Evolutionary conservation across 805 yeast species (phyloP).

Genomic region (Zygotorulaspora sp.): DNA sequence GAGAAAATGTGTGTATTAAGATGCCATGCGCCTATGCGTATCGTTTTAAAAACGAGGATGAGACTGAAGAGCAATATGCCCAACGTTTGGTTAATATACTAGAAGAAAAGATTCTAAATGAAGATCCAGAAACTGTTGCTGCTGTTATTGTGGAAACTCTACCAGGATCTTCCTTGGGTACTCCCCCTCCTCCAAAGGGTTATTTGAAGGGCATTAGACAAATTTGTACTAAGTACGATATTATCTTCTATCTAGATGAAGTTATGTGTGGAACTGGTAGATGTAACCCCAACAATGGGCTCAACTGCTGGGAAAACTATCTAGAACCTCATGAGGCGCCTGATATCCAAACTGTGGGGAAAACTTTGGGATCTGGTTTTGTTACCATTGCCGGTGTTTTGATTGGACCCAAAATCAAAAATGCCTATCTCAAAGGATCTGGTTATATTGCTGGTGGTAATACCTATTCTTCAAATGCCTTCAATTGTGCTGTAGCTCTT

Average conservation of each 20-base stretch:
- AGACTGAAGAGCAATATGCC: slow-evolving; percentile 41
- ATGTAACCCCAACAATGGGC: slow-evolving; percentile 39
- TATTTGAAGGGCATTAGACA: slow-evolving; percentile 44
- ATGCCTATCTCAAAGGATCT: slow-evolving; percentile 38
- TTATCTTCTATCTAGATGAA: slow-evolving; percentile 48
- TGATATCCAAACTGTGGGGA: slow-evolving; percentile 47
- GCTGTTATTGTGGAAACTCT: slow-evolving; percentile 45
- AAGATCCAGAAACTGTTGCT: slow-evolving; percentile 43
- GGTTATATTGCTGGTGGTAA: slow-evolving; percentile 44
- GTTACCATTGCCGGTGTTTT: slow-evolving; percentile 47
- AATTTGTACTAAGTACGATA: slow-evolving; percentile 49
- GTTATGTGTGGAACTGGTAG: slow-evolving; percentile 58
- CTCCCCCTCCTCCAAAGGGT: slow-evolving; percentile 43
- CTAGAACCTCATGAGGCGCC: slow-evolving; percentile 39
- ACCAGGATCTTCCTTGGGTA: slow-evolving; percentile 46
- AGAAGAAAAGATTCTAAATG: slow-evolving; percentile 40
- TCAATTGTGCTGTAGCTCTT: slow-evolving; percentile 44
- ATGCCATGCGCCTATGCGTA: slow-evolving; percentile 36
- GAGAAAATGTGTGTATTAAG: slow-evolving; percentile 21
- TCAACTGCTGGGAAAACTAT: slow-evolving; percentile 45
- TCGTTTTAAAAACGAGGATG: slow-evolving; percentile 30
- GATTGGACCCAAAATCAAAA: slow-evolving; percentile 40
- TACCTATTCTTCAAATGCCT: slow-evolving; percentile 46
- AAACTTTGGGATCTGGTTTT: slow-evolving; percentile 47
- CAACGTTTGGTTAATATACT: slow-evolving; percentile 38